Evolutionary conservation across 495 filamentous ascomycete genomes (phyloP), one percentile per base, ranked within the genome.

Genomic region (Penicillium waksmanii): DNA sequence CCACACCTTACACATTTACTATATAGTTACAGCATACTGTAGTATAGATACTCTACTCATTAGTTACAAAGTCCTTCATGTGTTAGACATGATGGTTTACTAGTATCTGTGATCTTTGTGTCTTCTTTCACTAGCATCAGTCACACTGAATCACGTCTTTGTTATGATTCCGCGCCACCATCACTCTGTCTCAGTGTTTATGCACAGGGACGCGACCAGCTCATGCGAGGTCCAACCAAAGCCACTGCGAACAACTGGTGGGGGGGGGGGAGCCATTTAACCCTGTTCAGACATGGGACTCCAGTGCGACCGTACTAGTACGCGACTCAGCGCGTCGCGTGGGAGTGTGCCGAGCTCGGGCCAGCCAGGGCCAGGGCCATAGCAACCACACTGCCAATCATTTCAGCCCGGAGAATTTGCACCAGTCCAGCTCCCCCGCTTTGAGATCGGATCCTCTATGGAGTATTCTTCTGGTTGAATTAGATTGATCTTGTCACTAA

Each of bases 141-240:
- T 48, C 46, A 27, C 10, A 27, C 19, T 48, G 19, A 36, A 53
- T 53, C 27, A 48, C 46, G 23, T 48, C 46, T 48, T 56, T 56
- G 54, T 56, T 56, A 48, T 55, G 49, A 25, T 53, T 17, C 49
- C 36, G 36, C 17, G 27, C 49, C 49, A 21, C 25, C 23, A 23
- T 23, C 46, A 48, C 46, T n/a, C 56, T 15, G 54, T 60, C 57
- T 57, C 50, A 60, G 62, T 65, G 62, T 65, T 65, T 65, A 44
- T 44, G 42, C 17, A 44, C 17, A 44, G 13, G 12, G 42, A 44
- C 42, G 17, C 42, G 42, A 44, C 17, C 42, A 40, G 36, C 15
- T 40, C 10, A 44, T 44, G 42, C 42, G 17, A 19, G 7, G 33
- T n/a, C 31, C 51, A 38, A 53, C 33, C 35, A 40, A 53, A 12